These are phyloP conservation scores for Mallotus japonicus DNA, from an alignment of 441 rosid genomes.

Conservation along the genomic window DNA sequence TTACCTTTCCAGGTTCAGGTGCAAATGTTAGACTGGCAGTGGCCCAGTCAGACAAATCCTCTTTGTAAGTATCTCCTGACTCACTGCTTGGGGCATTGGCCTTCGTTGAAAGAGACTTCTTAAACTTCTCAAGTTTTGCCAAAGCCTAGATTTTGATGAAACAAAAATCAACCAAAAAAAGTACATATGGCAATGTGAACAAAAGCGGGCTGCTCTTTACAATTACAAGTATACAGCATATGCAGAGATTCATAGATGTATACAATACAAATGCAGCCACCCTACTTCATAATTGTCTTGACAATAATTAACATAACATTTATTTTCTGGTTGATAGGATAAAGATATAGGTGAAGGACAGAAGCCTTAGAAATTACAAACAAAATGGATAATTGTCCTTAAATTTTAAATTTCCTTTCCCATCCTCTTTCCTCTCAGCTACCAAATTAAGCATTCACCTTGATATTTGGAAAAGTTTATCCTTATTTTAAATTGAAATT, in stretches of 20 bases:
- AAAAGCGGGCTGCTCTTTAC: neutral
- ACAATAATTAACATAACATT: neutral
- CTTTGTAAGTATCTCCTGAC: slow-evolving; percentile 40
- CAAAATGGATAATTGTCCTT: neutral
- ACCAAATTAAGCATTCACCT: slow-evolving; percentile 6
- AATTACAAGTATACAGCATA: neutral
- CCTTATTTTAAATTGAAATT: neutral
- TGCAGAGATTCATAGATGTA: slow-evolving; percentile 1
- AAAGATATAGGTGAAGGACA: neutral
- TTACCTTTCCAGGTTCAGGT: slow-evolving; percentile 72
- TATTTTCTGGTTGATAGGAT: neutral
- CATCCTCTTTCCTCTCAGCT: neutral
- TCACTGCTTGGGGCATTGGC: slow-evolving; percentile 38
- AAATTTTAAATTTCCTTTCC: neutral
- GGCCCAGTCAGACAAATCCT: slow-evolving; percentile 78
- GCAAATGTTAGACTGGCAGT: slow-evolving; percentile 53
- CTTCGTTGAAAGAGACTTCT: slow-evolving; percentile 50
- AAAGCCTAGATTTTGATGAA: slow-evolving; percentile 47
- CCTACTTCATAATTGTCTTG: neutral
- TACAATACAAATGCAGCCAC: neutral
- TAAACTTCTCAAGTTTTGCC: slow-evolving; percentile 72
- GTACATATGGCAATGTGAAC: neutral
- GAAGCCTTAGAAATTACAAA: neutral
- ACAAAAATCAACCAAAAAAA: neutral
- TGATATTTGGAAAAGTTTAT: neutral